Evolutionary conservation across 202 grass and related monocot genomes (phyloP), one percentile per base, ranked within the genome.

Genomic region (Digitaria exilis): DNA sequence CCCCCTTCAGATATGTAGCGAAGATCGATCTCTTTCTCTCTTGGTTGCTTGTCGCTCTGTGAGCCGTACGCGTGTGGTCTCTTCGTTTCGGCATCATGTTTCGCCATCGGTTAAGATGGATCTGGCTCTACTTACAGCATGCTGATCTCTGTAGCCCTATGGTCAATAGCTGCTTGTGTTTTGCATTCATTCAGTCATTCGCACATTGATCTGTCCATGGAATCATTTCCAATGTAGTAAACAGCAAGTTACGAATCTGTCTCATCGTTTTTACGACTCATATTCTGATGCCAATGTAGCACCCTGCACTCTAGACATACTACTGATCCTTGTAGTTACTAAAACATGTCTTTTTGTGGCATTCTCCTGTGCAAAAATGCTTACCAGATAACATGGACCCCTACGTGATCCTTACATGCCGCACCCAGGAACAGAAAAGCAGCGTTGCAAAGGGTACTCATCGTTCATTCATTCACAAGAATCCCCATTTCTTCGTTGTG

Each of bases 371-470:
- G 18, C 42, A 79, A n/a, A n/a, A 79, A 64, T 78, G 26, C 21
- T 31, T 54, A 88, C 6, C 88, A 98, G 95, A 86, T 42, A 82
- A 85, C 12, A 98, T 98, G 90, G 95, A 98, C 80, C 95, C 95
- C 43, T 95, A 90, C 54, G 90, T 90, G 50, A 75, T 98, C 82
- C 84, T 98, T 39, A 90, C 67, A 69, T 98, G 84, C 41, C 88
- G 88, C 71, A 89, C 75, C 59, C 87, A 98, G 0, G 92, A 98
- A 82, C 86, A 98, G 71, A 95, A 91, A 71, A 95, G 95, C 90
- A 93, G 84, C n/a, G 80, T 91, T 35, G 85, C 82, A 44, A 85
- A 71, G 42, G 87, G 90, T 87, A 86, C 32, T 12, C 37, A 39
- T 39, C 37, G 37, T 45, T 46, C 24, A 15, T 25, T 5, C 39